phyloP scores from a whole-genome alignment of 2,329 filamentous ascomycete species.

The Stemphylium lycopersici region DNA sequence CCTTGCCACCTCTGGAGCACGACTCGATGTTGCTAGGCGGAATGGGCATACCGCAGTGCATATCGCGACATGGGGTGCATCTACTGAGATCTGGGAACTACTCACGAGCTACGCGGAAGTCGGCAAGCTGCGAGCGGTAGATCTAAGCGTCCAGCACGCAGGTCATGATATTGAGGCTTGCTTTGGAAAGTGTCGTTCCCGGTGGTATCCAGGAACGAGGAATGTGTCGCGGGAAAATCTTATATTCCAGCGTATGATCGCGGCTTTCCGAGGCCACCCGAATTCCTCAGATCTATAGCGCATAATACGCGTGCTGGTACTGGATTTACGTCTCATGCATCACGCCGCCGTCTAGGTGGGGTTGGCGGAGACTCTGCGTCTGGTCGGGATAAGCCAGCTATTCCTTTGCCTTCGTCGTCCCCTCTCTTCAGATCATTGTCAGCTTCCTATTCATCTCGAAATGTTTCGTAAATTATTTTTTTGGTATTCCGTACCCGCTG shows the following conservation, averaged over 20 bases:
- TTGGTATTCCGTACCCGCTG: not conserved
- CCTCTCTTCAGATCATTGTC: not conserved
- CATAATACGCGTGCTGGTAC: no score
- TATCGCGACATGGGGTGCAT: not conserved
- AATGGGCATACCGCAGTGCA: constrained; percentile 10
- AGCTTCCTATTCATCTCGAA: not conserved
- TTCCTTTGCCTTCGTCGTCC: not conserved
- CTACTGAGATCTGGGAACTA: not conserved
- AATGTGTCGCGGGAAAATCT: not conserved
- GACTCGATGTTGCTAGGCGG: not conserved
- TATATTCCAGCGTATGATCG: not conserved
- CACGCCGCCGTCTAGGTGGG: not conserved
- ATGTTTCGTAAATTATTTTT: not conserved
- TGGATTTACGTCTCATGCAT: not conserved
- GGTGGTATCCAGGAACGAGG: not conserved
- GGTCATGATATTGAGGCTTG: not conserved
- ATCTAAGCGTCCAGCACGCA: not conserved
- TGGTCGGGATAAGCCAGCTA: not conserved
- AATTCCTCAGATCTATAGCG: not conserved
- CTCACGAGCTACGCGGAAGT: not conserved
- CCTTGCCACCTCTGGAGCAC: not conserved
- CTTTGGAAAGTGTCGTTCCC: not conserved
- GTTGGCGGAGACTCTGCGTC: not conserved
- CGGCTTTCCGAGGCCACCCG: not conserved
- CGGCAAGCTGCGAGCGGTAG: not conserved